phyloP scores from a whole-genome alignment of 768 basidiomycete genomes.

The Mycena haematopus region DNA sequence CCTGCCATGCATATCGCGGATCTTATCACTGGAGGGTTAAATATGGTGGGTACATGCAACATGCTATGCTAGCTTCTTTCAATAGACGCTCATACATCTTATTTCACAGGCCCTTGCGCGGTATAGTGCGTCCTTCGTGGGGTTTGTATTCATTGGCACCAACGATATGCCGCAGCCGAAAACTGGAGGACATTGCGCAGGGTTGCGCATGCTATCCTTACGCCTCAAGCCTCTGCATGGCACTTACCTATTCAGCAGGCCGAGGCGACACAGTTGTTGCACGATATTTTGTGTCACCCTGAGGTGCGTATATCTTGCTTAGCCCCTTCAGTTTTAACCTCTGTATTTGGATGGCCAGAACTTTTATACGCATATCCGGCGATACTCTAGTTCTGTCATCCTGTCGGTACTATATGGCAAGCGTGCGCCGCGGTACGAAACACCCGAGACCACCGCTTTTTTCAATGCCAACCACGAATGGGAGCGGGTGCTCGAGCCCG shows the following conservation, averaged over 20 bases:
- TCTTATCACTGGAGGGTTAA: slow-evolving; percentile 27
- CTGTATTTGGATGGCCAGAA: slow-evolving; percentile 21
- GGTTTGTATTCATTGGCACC: background rate
- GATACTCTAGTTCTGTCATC: slow-evolving; percentile 40
- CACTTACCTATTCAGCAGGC: slow-evolving; percentile 33
- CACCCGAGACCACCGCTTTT: slow-evolving; percentile 35
- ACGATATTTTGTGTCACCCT: slow-evolving; percentile 14
- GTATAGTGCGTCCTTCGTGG: slow-evolving; percentile 18
- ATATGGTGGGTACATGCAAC: slow-evolving; percentile 27
- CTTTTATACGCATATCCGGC: slow-evolving; percentile 38
- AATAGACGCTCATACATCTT: background rate
- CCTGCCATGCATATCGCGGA: slow-evolving; percentile 33
- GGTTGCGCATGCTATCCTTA: slow-evolving; percentile 30
- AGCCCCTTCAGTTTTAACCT: no score
- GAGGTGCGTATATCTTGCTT: slow-evolving; percentile 6
- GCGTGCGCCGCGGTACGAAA: slow-evolving; percentile 37
- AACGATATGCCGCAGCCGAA: background rate
- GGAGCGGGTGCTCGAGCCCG: slow-evolving; percentile 37
- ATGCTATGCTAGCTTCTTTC: background rate
- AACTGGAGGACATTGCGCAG: slow-evolving; percentile 28
- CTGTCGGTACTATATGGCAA: slow-evolving; percentile 39
- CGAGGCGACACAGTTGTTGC: slow-evolving; percentile 27
- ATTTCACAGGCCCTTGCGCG: slow-evolving; percentile 7
- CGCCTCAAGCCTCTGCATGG: slow-evolving; percentile 28
- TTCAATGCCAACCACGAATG: slow-evolving; percentile 36